Percentiles rank a stretch among this genome's conserved stretches.
Conservation (phyloP, 306 rosid genomes). For the Prunus mume region DNA sequence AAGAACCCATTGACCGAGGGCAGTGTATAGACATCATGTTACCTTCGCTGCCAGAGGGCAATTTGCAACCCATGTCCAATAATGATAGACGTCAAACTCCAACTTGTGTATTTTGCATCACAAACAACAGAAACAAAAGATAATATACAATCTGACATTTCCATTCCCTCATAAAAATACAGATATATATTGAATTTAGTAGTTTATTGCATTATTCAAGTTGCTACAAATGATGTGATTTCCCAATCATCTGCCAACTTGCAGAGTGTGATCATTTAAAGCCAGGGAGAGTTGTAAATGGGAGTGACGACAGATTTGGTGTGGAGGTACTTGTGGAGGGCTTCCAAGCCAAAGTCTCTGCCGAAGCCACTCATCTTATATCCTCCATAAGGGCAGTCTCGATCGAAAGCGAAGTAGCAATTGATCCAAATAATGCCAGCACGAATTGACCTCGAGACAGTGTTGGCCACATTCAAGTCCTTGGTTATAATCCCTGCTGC, state of each 20-base stretch:
- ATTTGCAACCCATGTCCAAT: too few relatives aligned
- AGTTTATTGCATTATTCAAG: not conserved
- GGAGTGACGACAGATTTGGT: constrained; percentile 80
- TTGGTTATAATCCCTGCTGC: constrained; percentile 88
- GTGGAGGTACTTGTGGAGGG: constrained; percentile 62
- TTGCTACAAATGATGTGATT: not conserved
- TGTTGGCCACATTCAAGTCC: constrained; percentile 65
- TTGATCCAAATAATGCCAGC: constrained; percentile 83
- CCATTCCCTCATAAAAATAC: too few relatives aligned
- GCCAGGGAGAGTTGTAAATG: constrained; percentile 77
- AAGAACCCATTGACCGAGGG: too few relatives aligned
- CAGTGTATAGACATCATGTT: too few relatives aligned
- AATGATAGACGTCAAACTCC: too few relatives aligned
- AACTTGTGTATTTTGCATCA: too few relatives aligned
- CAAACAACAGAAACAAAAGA: too few relatives aligned
- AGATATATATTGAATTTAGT: not conserved
- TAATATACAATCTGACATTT: too few relatives aligned
- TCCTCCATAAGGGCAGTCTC: constrained; percentile 75
- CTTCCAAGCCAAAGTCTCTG: constrained; percentile 65
- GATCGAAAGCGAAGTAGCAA: constrained; percentile 63
- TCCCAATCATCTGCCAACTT: not conserved
- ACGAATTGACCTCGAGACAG: constrained; percentile 73
- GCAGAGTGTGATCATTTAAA: not conserved
- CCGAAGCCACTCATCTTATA: constrained; percentile 87
- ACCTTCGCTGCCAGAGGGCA: too few relatives aligned